phyloP scores from a whole-genome alignment of 2,329 filamentous ascomycete species.

The Cordyceps farinosa region DNA sequence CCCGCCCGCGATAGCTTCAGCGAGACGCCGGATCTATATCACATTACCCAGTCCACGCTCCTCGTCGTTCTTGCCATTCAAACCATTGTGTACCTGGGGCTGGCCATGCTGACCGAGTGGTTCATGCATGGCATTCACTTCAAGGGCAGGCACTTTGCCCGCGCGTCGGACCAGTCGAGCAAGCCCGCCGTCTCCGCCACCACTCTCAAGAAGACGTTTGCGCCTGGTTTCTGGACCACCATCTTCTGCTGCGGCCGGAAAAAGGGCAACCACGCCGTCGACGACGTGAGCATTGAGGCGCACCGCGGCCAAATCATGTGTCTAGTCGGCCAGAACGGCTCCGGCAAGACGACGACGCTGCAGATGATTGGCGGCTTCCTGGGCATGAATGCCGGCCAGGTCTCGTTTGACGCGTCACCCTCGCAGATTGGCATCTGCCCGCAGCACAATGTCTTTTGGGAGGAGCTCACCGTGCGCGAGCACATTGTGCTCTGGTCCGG shows the following conservation, averaged over 20 bases:
- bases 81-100: slow-evolving; percentile 31
- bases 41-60: slow-evolving; percentile 28
- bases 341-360: slow-evolving; percentile 67
- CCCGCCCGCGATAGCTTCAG: slow-evolving; percentile 16
- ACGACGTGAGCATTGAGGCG: slow-evolving; percentile 57
- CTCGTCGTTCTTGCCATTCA: slow-evolving; percentile 32
- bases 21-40: slow-evolving; percentile 20
- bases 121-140: slow-evolving; percentile 34
- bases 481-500: slow-evolving; percentile 61
- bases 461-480: slow-evolving; percentile 61
- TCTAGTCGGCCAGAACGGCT: slow-evolving; percentile 66
- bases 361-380: slow-evolving; percentile 65
- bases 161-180: slow-evolving; percentile 18
- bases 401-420: slow-evolving; percentile 51
- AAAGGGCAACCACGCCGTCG: slow-evolving; percentile 50
- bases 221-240: slow-evolving; percentile 27
- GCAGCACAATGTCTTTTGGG: slow-evolving; percentile 66
- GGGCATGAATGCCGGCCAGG: slow-evolving; percentile 55
- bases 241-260: slow-evolving; percentile 30
- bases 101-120: slow-evolving; percentile 32
- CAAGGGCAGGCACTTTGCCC: slow-evolving; percentile 26
- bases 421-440: slow-evolving; percentile 55
- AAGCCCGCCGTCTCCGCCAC: not conserved
- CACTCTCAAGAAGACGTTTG: slow-evolving; percentile 32
- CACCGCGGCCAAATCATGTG: slow-evolving; percentile 61